Evolutionary conservation across 352 stramenopile species (phyloP).

Genomic region (Globisporangium paddicum): DNA sequence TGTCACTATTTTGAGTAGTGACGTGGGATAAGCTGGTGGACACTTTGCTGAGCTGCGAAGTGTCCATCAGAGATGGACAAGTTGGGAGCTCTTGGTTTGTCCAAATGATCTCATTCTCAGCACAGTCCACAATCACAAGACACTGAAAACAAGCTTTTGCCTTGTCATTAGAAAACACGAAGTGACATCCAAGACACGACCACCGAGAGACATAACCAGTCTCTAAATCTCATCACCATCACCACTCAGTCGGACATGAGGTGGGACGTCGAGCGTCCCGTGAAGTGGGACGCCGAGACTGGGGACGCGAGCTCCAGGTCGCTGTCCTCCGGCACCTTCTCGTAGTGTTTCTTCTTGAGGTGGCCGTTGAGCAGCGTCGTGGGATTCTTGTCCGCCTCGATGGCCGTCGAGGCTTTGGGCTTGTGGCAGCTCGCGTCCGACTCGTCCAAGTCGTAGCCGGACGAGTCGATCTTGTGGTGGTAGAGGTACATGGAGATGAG

Average conservation of each 20-base stretch:
- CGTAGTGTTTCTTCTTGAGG: conserved; percentile 57
- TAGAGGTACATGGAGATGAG: conserved; percentile 89
- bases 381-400: conserved; percentile 2
- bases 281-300: background rate
- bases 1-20: too few species aligned
- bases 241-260: conserved; percentile 4
- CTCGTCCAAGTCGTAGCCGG: conserved; percentile 11
- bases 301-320: conserved; percentile 36
- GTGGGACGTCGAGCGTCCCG: background rate
- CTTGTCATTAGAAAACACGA: too few species aligned
- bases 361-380: background rate
- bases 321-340: conserved; percentile 28
- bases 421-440: conserved; percentile 3
- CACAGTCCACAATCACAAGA: too few species aligned
- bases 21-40: too few species aligned
- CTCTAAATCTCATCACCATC: background rate
- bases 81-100: too few species aligned
- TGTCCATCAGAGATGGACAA: too few species aligned
- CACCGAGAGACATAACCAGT: background rate
- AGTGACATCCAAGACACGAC: too few species aligned
- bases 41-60: too few species aligned
- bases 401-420: conserved; percentile 2
- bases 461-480: conserved; percentile 56
- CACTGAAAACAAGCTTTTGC: too few species aligned
- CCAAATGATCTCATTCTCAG: too few species aligned